Evolutionary conservation across 768 basidiomycete genomes (phyloP).

Genomic region (Asterophora parasitica): DNA sequence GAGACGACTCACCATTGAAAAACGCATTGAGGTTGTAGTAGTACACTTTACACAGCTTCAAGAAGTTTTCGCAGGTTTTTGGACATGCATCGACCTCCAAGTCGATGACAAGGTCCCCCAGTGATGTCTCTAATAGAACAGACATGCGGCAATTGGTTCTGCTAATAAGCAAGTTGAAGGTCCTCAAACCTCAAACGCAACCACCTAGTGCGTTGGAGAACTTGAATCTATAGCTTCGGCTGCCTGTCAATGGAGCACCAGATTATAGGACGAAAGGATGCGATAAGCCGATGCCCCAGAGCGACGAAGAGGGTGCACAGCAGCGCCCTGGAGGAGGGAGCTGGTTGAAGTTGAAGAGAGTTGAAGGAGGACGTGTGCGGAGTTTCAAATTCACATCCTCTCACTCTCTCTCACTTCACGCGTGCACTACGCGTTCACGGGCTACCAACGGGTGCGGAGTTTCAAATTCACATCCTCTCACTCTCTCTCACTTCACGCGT

Average conservation of each 20-base stretch:
- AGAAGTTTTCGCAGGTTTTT: constrained; percentile 89
- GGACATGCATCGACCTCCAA: constrained; percentile 90
- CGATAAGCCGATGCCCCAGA: not conserved
- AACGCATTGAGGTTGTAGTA: constrained; percentile 97
- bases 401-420: not conserved
- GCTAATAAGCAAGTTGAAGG: not conserved
- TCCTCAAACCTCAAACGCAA: too few species aligned
- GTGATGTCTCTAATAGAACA: constrained; percentile 92
- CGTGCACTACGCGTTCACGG: not conserved
- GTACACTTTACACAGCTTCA: constrained; percentile 96
- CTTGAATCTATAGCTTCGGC: not conserved
- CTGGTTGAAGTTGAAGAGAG: not conserved
- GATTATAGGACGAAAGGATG: not conserved
- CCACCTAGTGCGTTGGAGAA: too few species aligned
- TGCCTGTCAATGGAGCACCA: too few species aligned
- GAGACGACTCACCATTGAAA: constrained; percentile 78
- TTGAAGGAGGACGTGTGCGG: not conserved
- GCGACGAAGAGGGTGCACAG: not conserved
- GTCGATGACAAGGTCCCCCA: constrained; percentile 96
- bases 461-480: not conserved
- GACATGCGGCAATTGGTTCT: constrained; percentile 55
- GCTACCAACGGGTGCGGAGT: not conserved
- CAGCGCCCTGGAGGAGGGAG: too few species aligned
- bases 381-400: not conserved
- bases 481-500: not conserved